A percentile compares a stretch with the other conserved stretches of the same genome.
Conservation (phyloP, 2,329 filamentous ascomycete genomes). For the Allantophomopsis lycopodina region DNA sequence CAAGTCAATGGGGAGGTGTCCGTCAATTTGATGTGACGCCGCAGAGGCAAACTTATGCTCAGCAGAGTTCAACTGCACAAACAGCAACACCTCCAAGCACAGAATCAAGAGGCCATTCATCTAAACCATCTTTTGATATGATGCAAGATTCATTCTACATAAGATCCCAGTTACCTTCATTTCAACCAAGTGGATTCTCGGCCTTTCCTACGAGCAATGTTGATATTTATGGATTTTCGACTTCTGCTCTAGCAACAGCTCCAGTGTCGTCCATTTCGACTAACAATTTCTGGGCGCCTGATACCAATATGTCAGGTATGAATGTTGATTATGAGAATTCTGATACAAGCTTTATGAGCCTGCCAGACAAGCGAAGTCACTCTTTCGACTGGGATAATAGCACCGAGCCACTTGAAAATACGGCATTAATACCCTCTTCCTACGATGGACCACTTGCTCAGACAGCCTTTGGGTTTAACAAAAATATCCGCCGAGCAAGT, state of each 20-base stretch:
- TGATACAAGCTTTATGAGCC: conserved; percentile 5
- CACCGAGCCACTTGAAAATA: no score
- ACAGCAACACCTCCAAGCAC: conserved; percentile 48
- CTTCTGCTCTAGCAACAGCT: conserved; percentile 40
- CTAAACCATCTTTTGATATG: conserved; percentile 32
- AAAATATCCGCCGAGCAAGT: no score
- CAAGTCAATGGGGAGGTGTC: conserved; percentile 18
- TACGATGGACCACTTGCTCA: no score
- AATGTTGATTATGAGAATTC: conserved; percentile 41
- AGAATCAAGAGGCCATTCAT: conserved; percentile 28
- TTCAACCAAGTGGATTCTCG: conserved; percentile 30
- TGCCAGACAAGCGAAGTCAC: background rate
- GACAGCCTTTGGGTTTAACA: no score
- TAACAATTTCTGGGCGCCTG: conserved; percentile 39
- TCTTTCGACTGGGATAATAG: background rate
- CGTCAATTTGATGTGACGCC: conserved; percentile 32
- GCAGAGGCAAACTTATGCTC: conserved; percentile 21
- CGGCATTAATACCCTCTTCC: no score
- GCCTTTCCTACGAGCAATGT: conserved; percentile 31
- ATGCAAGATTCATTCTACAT: conserved; percentile 17
- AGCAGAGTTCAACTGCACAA: conserved; percentile 22
- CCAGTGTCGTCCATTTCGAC: conserved; percentile 28
- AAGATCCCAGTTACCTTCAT: background rate
- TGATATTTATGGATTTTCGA: conserved; percentile 45
- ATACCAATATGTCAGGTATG: conserved; percentile 36